Evolutionary conservation across 2,329 filamentous ascomycete species (phyloP).

Genomic region (Shiraia bambusicola): DNA sequence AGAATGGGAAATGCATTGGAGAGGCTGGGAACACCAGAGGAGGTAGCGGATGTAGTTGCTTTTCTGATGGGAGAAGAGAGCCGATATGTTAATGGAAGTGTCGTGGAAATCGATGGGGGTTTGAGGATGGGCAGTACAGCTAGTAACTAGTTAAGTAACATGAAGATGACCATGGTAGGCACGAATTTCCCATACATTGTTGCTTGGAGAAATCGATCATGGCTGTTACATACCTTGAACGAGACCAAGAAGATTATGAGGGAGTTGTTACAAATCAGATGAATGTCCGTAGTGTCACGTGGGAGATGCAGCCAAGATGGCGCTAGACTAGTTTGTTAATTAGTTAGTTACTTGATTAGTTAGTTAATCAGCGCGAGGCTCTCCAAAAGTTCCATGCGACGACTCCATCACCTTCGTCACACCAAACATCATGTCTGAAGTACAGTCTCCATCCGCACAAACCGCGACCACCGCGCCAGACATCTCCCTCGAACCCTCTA

Average conservation of each 20-base stretch:
- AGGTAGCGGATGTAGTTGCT: slow-evolving; percentile 54
- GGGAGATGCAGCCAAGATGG: slow-evolving; percentile 4
- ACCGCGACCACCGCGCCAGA: slow-evolving; percentile 15
- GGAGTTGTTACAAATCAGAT: not conserved
- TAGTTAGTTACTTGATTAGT: too few species aligned
- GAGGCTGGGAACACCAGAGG: slow-evolving; percentile 49
- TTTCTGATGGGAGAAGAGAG: slow-evolving; percentile 52
- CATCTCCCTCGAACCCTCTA: slow-evolving; percentile 19
- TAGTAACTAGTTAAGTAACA: slow-evolving; percentile 19
- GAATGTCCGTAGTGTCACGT: slow-evolving; percentile 51
- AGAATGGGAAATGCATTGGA: slow-evolving; percentile 45
- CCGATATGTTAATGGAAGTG: slow-evolving; percentile 51
- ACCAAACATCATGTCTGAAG: slow-evolving; percentile 32
- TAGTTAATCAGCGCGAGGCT: slow-evolving; percentile 13
- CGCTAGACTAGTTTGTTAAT: slow-evolving; percentile 2
- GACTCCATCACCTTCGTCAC: slow-evolving; percentile 3
- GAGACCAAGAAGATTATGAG: too few species aligned
- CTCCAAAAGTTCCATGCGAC: slow-evolving; percentile 21
- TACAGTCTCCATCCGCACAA: slow-evolving; percentile 28
- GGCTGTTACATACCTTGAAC: too few species aligned
- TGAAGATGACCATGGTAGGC: not conserved
- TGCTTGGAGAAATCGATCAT: too few species aligned
- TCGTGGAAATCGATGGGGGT: slow-evolving; percentile 53
- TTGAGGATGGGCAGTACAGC: slow-evolving; percentile 35
- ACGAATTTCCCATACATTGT: too few species aligned